Base-by-base conservation (phyloP, 192 early-diverging fungal species). In the Umbelopsis sp. region DNA sequence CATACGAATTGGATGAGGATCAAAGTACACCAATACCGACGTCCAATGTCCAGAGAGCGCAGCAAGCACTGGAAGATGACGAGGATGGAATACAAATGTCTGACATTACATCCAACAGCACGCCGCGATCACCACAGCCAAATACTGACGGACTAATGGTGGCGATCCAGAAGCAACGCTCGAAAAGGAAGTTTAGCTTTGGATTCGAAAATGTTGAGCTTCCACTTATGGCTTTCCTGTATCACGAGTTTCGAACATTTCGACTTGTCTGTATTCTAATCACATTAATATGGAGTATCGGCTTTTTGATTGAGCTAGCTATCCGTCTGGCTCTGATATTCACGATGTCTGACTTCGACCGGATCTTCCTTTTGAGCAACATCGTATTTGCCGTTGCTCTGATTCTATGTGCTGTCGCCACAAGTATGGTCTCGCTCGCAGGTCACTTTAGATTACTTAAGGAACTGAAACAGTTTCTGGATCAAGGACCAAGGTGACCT, bases 301-400 rank as follows among this genome's bases (percentile, higher is more conserved):
- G 65, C 32, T 66, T 66, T 36, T 10, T 66, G 65, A 66, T 66
- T 32, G 32, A 66, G 32, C 32, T 66, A 17, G 32, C 20, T 24
- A 32, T 66, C 32, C 65, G 65, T 9, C 65, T 66, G 6, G 17
- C 5, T 31, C 25, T 66, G 34, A 66, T 41, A n/a, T 66, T 66
- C 32, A 41, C 41, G 4, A 41, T 66, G 12, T 41, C 32, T 21
- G 65, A 41, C 5, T 44, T 66, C 17, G 41, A 66, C 21, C 25
- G 32, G 16, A 32, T 66, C 31, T 36, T 66, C 9, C 65, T 66
- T 41, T 66, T 31, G 24, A 44, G 34, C 32, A 66, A 66, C 17
- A 66, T 66, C 6, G 31, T 41, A 22, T 41, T 66, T 17, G 24
- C 24, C 24, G 65, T 41, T 24, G 41, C 32, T 4, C 12, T 66